Evolutionary conservation across 805 yeast species (phyloP).

Genomic region (Candida hispaniensis): DNA sequence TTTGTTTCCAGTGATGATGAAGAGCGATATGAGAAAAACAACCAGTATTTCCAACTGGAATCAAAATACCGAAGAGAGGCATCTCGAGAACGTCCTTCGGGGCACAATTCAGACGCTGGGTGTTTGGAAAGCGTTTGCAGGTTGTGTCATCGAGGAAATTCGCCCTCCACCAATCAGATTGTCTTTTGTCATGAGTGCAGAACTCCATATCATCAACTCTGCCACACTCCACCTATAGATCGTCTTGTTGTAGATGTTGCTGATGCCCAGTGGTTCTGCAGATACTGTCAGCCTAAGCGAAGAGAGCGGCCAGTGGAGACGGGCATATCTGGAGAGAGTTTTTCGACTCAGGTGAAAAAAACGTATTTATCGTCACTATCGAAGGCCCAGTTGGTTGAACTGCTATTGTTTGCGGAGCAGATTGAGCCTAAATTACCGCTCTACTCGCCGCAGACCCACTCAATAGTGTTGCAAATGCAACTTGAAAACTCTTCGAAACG

Average conservation of each 20-base stretch:
- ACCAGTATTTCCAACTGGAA: conserved; percentile 10
- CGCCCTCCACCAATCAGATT: conserved; percentile 29
- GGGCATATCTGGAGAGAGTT: conserved; percentile 29
- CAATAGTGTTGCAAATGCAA: conserved; percentile 28
- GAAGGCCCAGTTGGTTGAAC: conserved; percentile 32
- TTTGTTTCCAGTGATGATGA: conserved; percentile 11
- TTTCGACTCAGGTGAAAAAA: conserved; percentile 30
- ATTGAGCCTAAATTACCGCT: conserved; percentile 30
- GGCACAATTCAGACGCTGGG: conserved; percentile 10
- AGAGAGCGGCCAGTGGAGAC: conserved; percentile 31
- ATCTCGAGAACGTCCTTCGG: conserved; percentile 11
- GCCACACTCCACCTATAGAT: conserved; percentile 34
- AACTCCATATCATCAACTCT: conserved; percentile 33
- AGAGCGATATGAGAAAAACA: conserved; percentile 14
- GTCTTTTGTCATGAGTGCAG: conserved; percentile 35
- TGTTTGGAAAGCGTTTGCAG: conserved; percentile 26
- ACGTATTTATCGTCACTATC: conserved; percentile 32
- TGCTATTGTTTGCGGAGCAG: conserved; percentile 31
- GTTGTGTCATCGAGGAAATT: conserved; percentile 31
- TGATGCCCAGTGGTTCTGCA: conserved; percentile 34
- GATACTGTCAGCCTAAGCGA: conserved; percentile 30
- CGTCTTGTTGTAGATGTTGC: conserved; percentile 32
- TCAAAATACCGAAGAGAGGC: conserved; percentile 7
- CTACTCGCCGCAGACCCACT: conserved; percentile 31
- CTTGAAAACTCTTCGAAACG: conserved; percentile 20